Conservation (phyloP, 108 stramenopile species). For the Cyclotella kingstonii region DNA sequence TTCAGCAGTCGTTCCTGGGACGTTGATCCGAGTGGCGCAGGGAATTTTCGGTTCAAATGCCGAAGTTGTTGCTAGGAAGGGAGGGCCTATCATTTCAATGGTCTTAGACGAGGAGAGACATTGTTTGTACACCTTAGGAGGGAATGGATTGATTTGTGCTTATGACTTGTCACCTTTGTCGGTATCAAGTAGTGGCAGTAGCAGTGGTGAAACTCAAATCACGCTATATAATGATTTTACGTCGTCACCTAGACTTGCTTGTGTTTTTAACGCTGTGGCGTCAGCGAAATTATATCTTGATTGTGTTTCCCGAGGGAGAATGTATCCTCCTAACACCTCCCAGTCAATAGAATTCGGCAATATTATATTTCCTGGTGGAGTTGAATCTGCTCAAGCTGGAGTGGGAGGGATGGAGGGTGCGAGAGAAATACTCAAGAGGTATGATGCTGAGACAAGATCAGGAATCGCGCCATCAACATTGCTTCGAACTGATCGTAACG, state of each 20-base stretch:
- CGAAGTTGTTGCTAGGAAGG: conserved; percentile 49
- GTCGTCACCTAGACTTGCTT: conserved; percentile 46
- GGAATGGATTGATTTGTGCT: conserved; percentile 70
- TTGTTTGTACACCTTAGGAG: conserved; percentile 72
- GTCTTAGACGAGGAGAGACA: conserved; percentile 66
- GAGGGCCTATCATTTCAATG: conserved; percentile 73
- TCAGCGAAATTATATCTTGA: conserved; percentile 77
- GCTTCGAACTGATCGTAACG: conserved; percentile 13
- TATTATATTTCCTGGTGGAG: conserved; percentile 73
- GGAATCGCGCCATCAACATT: conserved; percentile 16
- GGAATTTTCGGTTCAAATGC: conserved; percentile 54
- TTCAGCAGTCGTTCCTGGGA: conserved; percentile 59
- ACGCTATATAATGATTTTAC: too few species aligned
- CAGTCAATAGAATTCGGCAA: conserved; percentile 43
- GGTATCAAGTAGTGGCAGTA: conserved; percentile 1
- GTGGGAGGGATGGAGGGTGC: conserved; percentile 91
- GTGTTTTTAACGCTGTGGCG: conserved; percentile 55
- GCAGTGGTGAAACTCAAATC: too few species aligned
- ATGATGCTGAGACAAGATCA: conserved; percentile 46
- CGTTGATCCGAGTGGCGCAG: conserved; percentile 41
- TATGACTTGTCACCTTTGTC: conserved; percentile 55
- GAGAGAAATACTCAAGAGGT: conserved; percentile 60
- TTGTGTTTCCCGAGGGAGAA: conserved; percentile 61
- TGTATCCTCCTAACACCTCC: conserved; percentile 59
- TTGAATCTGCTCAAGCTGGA: conserved; percentile 71